phyloP scores from a whole-genome alignment of 1,139 yeast species.

The Kluyveromyces sp. region DNA sequence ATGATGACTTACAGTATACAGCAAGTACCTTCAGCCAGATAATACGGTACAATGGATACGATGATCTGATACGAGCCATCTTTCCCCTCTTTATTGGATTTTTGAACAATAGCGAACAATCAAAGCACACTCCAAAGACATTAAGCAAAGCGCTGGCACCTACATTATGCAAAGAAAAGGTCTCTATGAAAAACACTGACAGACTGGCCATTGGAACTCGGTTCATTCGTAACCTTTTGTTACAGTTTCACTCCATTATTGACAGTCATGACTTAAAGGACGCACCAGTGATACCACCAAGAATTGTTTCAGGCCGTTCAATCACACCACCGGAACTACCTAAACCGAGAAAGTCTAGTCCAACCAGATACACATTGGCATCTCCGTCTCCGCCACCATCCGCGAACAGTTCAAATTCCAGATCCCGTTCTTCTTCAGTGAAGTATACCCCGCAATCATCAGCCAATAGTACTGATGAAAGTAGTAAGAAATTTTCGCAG shows the following conservation, averaged over 20 bases:
- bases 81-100: constrained; percentile 38
- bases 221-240: constrained; percentile 44
- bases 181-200: constrained; percentile 41
- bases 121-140: constrained; percentile 42
- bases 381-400: not conserved
- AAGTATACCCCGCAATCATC: not conserved
- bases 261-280: constrained; percentile 10
- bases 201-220: constrained; percentile 44
- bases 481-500: not conserved
- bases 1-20: constrained; percentile 41
- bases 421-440: not conserved
- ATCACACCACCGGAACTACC: constrained; percentile 20
- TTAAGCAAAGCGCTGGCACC: constrained; percentile 46
- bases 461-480: not conserved
- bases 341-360: constrained; percentile 25
- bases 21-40: constrained; percentile 33
- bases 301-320: constrained; percentile 6
- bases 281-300: constrained; percentile 9
- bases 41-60: constrained; percentile 27
- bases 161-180: constrained; percentile 46
- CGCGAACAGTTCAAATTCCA: not conserved
- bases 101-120: constrained; percentile 30
- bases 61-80: constrained; percentile 35
- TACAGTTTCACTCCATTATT: constrained; percentile 37
- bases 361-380: constrained; percentile 14